Conservation (phyloP, 805 yeast genomes). For the Komagataella ulmi region DNA sequence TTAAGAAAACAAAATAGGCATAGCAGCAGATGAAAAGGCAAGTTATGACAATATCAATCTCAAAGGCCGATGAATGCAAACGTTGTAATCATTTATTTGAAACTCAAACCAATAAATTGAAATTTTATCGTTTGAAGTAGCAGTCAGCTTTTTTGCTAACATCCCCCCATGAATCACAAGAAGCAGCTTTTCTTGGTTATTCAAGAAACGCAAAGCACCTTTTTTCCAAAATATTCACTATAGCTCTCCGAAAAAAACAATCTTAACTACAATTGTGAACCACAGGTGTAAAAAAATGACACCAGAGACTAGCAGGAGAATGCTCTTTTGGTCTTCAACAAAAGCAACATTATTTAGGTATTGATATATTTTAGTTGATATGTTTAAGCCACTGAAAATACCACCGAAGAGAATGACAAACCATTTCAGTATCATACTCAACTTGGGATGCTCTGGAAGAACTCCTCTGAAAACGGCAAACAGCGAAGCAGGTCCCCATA, state of each 20-base stretch:
- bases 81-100: too few relatives aligned
- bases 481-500: conserved; percentile 78
- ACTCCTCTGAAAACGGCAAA: conserved; percentile 45
- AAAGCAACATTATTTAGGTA: conserved; percentile 18
- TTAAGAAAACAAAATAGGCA: too few relatives aligned
- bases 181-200: too few relatives aligned
- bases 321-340: conserved; percentile 22
- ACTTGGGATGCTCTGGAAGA: conserved; percentile 27
- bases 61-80: too few relatives aligned
- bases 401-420: conserved; percentile 46
- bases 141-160: too few relatives aligned
- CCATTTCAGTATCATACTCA: conserved; percentile 48
- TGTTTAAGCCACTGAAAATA: conserved; percentile 43
- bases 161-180: too few relatives aligned
- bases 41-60: too few relatives aligned
- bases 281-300: conserved; percentile 37
- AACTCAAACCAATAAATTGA: too few relatives aligned
- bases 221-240: not conserved
- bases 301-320: conserved; percentile 23
- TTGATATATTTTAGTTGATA: conserved; percentile 29
- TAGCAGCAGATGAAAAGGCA: too few relatives aligned
- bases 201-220: not conserved
- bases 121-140: too few relatives aligned
- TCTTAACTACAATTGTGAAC: conserved; percentile 52
- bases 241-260: conserved; percentile 33